These are phyloP conservation scores for Vitis amurensis DNA, from an alignment of 164 flowering plant species.

Conservation along the genomic window DNA sequence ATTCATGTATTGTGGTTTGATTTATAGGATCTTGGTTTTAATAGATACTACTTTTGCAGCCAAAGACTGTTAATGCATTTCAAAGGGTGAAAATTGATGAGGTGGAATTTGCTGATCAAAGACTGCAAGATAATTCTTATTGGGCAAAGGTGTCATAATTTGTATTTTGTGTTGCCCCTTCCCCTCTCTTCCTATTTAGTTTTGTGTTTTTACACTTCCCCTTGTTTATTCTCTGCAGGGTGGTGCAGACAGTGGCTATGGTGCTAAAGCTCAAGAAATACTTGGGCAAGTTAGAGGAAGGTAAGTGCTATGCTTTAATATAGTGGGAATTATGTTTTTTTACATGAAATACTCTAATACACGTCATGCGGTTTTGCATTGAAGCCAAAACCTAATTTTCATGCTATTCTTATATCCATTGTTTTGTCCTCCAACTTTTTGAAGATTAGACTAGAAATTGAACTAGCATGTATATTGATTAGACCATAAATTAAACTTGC, in stretches of 20 bases:
- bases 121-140: constrained; percentile 89
- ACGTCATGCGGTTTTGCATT: no score
- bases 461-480: no score
- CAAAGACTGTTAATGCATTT: constrained; percentile 67
- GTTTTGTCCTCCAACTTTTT: no score
- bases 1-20: background rate
- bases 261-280: constrained; percentile 95
- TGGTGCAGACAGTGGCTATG: constrained; percentile 95
- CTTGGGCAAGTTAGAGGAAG: constrained; percentile 95
- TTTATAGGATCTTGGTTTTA: background rate
- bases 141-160: constrained; percentile 88
- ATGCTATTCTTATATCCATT: no score
- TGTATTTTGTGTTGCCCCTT: background rate
- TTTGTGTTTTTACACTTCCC: constrained; percentile 5
- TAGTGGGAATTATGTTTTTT: no score
- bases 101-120: constrained; percentile 69
- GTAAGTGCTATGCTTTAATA: constrained; percentile 31
- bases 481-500: no score
- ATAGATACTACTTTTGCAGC: constrained; percentile 45
- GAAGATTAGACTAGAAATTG: no score
- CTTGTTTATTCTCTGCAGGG: constrained; percentile 37
- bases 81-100: constrained; percentile 79
- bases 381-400: no score
- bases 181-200: background rate
- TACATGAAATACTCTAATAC: no score